These are phyloP conservation scores for Zanthoxylum bungeanum DNA, from an alignment of 345 rosid genomes.

Conservation along the genomic window DNA sequence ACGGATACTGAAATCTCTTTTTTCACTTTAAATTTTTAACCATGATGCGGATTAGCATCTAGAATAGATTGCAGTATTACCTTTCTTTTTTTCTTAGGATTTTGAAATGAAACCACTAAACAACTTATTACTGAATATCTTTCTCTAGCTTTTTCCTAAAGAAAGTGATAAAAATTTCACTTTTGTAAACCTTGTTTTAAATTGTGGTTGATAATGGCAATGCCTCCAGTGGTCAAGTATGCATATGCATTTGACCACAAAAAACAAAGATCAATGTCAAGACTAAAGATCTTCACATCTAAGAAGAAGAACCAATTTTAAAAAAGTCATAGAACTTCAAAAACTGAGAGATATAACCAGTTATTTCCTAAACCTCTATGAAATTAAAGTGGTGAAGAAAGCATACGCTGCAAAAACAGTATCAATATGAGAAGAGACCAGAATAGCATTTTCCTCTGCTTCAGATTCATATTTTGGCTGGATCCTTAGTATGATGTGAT, in stretches of 20 bases:
- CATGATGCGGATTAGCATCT: not conserved
- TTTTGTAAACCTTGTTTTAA: not conserved
- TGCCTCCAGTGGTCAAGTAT: not conserved
- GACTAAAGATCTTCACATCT: not conserved
- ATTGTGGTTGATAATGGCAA: not conserved
- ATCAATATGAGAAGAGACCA: constrained; percentile 92
- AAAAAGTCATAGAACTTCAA: not conserved
- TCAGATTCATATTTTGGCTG: constrained; percentile 72
- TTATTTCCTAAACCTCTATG: constrained; percentile 1
- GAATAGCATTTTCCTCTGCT: constrained; percentile 73
- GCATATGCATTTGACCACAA: constrained; percentile 1
- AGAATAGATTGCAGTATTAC: not conserved
- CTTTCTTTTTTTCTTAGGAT: not conserved
- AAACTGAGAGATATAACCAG: not conserved
- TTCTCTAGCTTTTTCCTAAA: not conserved
- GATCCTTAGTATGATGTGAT: constrained; percentile 66
- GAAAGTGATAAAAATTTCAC: not conserved
- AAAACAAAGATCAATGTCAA: not conserved
- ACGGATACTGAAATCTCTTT: not conserved
- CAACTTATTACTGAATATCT: not conserved
- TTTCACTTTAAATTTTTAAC: not conserved
- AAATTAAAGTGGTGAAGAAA: constrained; percentile 25
- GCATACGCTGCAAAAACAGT: constrained; percentile 83
- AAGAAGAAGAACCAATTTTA: not conserved
- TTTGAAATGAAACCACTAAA: not conserved